phyloP scores from a whole-genome alignment of 176 grass and related monocot genomes.

The Aegilops longissima region DNA sequence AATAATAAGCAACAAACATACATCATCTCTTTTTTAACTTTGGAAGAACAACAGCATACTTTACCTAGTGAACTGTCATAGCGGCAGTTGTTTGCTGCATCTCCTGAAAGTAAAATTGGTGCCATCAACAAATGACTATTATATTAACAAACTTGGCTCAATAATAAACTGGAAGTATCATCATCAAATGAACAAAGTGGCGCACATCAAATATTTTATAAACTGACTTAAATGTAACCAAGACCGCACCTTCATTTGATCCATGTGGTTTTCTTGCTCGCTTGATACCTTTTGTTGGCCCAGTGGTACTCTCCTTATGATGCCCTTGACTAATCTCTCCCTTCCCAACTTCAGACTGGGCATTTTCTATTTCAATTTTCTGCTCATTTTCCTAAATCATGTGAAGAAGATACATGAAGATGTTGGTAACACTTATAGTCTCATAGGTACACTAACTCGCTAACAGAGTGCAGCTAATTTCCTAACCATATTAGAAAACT shows the following conservation, averaged over 20 bases:
- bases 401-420: background rate
- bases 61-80: conserved; percentile 92
- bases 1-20: conserved; percentile 15
- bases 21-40: background rate
- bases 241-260: conserved; percentile 42
- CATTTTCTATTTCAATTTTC: conserved; percentile 39
- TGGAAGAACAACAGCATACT: background rate
- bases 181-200: conserved; percentile 13
- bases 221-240: conserved; percentile 12
- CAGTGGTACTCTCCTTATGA: conserved; percentile 42
- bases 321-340: conserved; percentile 31
- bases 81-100: conserved; percentile 52
- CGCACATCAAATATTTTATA: background rate
- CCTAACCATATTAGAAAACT: background rate
- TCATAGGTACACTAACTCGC: background rate
- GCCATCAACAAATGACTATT: conserved; percentile 7
- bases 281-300: conserved; percentile 42
- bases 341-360: conserved; percentile 37
- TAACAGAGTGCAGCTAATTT: conserved; percentile 7
- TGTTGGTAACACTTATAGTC: conserved; percentile 4
- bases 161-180: background rate
- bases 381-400: conserved; percentile 48
- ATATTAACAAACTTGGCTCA: background rate
- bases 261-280: conserved; percentile 37
- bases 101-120: conserved; percentile 60